Evolutionary conservation across 306 rosid genomes (phyloP).

Genomic region (Potentilla sterilis): DNA sequence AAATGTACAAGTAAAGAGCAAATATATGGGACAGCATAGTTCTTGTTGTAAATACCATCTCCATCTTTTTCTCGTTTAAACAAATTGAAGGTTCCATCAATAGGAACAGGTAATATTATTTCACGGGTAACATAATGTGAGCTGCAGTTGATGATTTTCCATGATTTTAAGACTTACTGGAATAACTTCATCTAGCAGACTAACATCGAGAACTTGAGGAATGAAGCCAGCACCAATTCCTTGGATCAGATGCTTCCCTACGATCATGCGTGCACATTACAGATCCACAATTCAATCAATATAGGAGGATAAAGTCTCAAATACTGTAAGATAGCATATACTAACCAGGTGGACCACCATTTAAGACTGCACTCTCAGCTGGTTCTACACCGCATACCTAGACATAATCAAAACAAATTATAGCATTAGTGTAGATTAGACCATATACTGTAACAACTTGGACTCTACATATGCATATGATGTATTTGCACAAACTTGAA

Average conservation of each 20-base stretch:
- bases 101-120: too few relatives aligned
- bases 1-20: too few relatives aligned
- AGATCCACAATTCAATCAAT: not conserved
- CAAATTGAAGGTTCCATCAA: not conserved
- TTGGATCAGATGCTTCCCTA: constrained; percentile 72
- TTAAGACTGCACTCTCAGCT: constrained; percentile 69
- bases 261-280: constrained; percentile 4
- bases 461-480: not conserved
- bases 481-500: constrained; percentile 17
- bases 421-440: constrained; percentile 4
- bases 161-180: constrained; percentile 37
- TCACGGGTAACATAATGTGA: not conserved
- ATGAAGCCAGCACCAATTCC: constrained; percentile 73
- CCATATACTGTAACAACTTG: not conserved
- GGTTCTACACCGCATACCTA: constrained; percentile 85
- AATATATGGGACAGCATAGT: too few relatives aligned
- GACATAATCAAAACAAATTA: not conserved
- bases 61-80: not conserved
- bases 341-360: constrained; percentile 75
- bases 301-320: not conserved
- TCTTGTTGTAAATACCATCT: not conserved
- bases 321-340: not conserved
- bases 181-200: constrained; percentile 62
- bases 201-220: constrained; percentile 49
- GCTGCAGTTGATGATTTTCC: too few relatives aligned